phyloP scores from a whole-genome alignment of 192 early-diverging fungal genomes.

The Spizellomyces sp. region DNA sequence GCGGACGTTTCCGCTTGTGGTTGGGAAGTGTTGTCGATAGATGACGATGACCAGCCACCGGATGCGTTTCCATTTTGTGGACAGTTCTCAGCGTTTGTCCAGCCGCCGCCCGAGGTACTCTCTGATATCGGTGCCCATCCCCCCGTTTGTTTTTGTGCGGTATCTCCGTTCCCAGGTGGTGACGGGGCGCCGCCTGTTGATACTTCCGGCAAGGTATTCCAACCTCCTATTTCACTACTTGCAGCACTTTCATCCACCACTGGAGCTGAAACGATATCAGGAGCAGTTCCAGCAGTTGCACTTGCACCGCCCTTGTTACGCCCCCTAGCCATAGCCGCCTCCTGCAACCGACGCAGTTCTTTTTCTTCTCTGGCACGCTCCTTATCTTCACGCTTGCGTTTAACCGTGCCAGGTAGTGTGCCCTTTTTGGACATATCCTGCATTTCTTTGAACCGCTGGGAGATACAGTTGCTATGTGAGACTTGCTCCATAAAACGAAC shows the following conservation, averaged over 20 bases:
- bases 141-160: background rate
- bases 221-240: too few species aligned
- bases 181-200: too few species aligned
- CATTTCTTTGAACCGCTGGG: constrained; percentile 78
- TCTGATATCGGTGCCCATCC: constrained; percentile 3
- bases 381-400: constrained; percentile 57
- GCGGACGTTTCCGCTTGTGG: constrained; percentile 7
- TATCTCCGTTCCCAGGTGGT: too few species aligned
- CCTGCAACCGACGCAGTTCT: constrained; percentile 66
- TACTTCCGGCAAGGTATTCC: too few species aligned
- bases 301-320: background rate
- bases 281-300: too few species aligned
- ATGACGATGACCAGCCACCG: too few species aligned
- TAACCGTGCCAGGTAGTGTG: constrained; percentile 33
- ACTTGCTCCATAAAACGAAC: background rate
- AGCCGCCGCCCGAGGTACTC: background rate
- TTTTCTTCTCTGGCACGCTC: constrained; percentile 69
- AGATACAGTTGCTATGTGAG: background rate
- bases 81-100: too few species aligned
- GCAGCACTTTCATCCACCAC: too few species aligned
- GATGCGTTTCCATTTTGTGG: too few species aligned
- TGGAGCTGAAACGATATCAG: too few species aligned
- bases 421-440: constrained; percentile 52
- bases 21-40: background rate
- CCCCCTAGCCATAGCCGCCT: constrained; percentile 53